Conservation (phyloP, 2,329 filamentous ascomycete genomes). For the Ambrosiella cleistominuta region DNA sequence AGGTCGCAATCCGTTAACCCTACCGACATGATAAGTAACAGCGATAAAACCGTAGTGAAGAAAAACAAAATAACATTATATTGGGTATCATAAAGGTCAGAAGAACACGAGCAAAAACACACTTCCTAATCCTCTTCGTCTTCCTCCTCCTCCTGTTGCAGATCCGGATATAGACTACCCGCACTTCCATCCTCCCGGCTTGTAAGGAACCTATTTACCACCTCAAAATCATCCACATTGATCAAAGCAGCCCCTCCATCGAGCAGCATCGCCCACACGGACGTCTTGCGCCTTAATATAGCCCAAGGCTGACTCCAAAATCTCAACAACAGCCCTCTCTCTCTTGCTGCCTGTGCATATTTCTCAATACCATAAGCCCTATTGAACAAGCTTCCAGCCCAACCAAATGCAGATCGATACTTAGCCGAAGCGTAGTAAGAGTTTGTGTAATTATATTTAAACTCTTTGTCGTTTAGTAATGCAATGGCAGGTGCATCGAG, state of each 20-base stretch:
- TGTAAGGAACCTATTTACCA: conserved; percentile 5
- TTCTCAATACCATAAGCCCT: conserved; percentile 27
- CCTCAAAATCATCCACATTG: conserved; percentile 42
- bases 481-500: conserved; percentile 45
- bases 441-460: conserved; percentile 32
- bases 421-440: conserved; percentile 49
- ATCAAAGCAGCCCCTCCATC: conserved; percentile 42
- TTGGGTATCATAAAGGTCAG: too few species aligned
- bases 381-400: conserved; percentile 31
- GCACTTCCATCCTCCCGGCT: not conserved
- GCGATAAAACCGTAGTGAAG: too few species aligned
- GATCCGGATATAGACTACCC: not conserved
- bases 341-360: conserved; percentile 29
- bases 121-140: not conserved
- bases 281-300: not conserved
- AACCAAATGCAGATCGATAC: conserved; percentile 36
- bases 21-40: too few species aligned
- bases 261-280: conserved; percentile 35
- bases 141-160: not conserved
- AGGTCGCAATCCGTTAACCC: too few species aligned
- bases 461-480: conserved; percentile 16
- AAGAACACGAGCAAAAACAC: too few species aligned
- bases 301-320: conserved; percentile 40
- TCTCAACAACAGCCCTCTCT: conserved; percentile 34
- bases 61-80: too few species aligned